A percentile compares a stretch with the other conserved stretches of the same genome.
These are phyloP conservation scores for Aschersonia sp. DNA, from an alignment of 2,329 filamentous ascomycete species.

Conservation along the genomic window DNA sequence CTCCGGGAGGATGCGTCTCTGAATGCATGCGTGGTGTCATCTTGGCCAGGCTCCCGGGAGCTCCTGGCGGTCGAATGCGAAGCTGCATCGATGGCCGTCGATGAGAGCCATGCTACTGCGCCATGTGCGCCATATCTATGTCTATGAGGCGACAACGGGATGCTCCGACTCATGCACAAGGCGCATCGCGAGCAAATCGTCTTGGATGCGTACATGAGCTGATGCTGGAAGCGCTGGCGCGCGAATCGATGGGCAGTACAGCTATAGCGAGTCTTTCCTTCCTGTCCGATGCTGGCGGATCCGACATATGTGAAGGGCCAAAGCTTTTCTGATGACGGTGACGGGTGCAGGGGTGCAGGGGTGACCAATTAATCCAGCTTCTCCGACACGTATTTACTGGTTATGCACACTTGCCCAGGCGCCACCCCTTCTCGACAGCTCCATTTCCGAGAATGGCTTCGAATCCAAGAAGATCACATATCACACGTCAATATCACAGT, in stretches of 20 bases:
- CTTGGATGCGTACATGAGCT: conserved; percentile 19
- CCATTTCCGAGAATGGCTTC: too few relatives aligned
- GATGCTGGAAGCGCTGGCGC: background rate
- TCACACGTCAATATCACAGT: too few relatives aligned
- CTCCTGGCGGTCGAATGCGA: background rate
- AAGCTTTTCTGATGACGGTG: too few relatives aligned
- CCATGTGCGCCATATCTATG: background rate
- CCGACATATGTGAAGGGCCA: too few relatives aligned
- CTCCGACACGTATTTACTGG: too few relatives aligned
- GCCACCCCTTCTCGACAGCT: too few relatives aligned
- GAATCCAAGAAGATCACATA: too few relatives aligned
- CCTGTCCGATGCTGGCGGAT: too few relatives aligned
- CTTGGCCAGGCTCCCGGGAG: background rate
- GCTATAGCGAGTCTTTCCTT: too few relatives aligned
- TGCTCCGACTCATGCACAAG: conserved; percentile 10
- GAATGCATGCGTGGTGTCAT: background rate
- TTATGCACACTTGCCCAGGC: too few relatives aligned
- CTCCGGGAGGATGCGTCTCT: background rate
- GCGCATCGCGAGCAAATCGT: conserved; percentile 20
- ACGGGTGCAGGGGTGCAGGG: too few relatives aligned
- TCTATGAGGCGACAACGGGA: background rate
- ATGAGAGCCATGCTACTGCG: conserved; percentile 10
- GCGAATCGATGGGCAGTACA: background rate
- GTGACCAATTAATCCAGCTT: too few relatives aligned
- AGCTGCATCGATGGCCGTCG: conserved; percentile 6